Evolutionary conservation across 495 filamentous ascomycete species (phyloP), one percentile per base, ranked within the genome.

Genomic region (Clohesyomyces aquaticus): DNA sequence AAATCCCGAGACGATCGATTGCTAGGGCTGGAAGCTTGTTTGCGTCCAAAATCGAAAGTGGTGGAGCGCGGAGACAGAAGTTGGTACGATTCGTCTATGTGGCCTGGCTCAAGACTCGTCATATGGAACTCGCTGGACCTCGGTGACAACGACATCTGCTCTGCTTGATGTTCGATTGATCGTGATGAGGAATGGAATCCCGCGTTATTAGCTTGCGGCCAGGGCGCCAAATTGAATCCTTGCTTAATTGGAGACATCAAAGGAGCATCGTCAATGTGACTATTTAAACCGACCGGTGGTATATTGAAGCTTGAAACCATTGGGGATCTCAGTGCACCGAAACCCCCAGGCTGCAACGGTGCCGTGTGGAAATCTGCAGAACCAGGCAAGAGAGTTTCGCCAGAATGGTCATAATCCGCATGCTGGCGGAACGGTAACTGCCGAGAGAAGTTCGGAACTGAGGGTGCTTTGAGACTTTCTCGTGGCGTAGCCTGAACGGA

Each of bases 91-190:
- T 67, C 60, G 41, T 74, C 66, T 4, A 60, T 60, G 8, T 66
- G 54, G 38, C 64, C 70, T 9, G 58, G 62, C 16, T 66, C 51
- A 16, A 73, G 45, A 32, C 61, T 55, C 21, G 63, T 71, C 70
- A 76, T 76, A 27, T 68, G 70, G 50, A 78, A 78, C 51, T 74
- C 74, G 19, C 63, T 56, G 2, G 72, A 68, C 25, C 29, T 56
- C 43, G 67, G 62, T 16, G 56, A 65, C 12, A 69, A 56, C 1
- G 52, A 47, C 6, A 49, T 35, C 10, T 55, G 28, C n/a, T 18
- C 2, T 21, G 45, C 51, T 26, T 46, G 23, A 19, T 47, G 55
- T n/a, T 65, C 46, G 19, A 25, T 12, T 4, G 21, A 59, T 22
- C 54, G 21, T 16, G 54, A 27, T 0, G 29, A 50, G 9, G 47